Base-by-base conservation (phyloP, 805 yeast genomes). In the Tetrapisispora fleetii region DNA sequence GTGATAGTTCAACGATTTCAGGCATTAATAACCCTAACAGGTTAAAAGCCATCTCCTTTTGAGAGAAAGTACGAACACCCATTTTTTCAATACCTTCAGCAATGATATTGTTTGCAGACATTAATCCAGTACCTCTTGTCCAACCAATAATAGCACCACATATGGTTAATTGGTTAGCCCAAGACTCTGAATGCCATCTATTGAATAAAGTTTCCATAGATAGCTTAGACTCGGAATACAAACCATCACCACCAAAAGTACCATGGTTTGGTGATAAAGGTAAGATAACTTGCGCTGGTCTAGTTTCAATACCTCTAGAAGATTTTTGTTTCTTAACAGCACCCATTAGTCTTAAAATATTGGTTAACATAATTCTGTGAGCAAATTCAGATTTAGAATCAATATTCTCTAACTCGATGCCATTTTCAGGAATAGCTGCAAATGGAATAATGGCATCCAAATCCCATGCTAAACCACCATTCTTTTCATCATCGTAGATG, bases 111-210 rank as follows among this genome's bases (percentile, higher is more conserved):
- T 93, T 93, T 59, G 83, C 97, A 63, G 89, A 78, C 99, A 93
- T 93, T 65, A 93, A 81, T 65, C 99, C 99, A 51, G 99, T 93
- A 71, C 99, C 99, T 78, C 99, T 87, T 55, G 99, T 93, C 99
- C 99, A 93, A 67, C 99, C 99, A 69, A 93, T 93, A 57, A 93
- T 79, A 42, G 99, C 97, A 76, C 99, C 99, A 71, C 97, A 90
- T 52, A 93, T 76, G 51, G 98, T 93, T 73, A 93, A 81, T 74
- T 86, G 93, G 56, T 85, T 74, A 42, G 84, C 82, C 99, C 99
- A 93, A 51, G 89, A 85, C 76, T 93, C 99, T 43, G 99, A 90
- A 71, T 83, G 78, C 99, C 99, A 93, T 79, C 97, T 86, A 83
- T 91, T 91, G 80, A 93, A 89, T 65, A 93, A 75, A 32, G 98